These are phyloP conservation scores for Babesia gibsoni DNA, from an alignment of 169 alveolate genomes.

Conservation along the genomic window DNA sequence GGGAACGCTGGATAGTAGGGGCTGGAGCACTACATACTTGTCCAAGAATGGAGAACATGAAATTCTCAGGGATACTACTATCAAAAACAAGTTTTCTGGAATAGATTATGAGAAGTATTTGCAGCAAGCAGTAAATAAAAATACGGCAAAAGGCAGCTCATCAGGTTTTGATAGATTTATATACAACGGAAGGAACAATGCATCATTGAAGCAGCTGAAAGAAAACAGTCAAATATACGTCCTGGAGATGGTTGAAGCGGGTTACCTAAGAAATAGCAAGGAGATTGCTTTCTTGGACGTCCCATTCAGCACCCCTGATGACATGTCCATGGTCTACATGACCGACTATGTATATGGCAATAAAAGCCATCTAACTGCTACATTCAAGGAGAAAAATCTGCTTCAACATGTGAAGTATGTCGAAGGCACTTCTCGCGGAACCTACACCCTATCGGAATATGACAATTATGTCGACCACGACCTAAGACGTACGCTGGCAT, in stretches of 20 bases:
- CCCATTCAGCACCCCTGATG: not conserved
- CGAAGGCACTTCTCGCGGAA: not conserved
- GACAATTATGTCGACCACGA: not conserved
- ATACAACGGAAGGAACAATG: conserved; percentile 4
- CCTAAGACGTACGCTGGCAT: not conserved
- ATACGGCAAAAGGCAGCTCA: no score
- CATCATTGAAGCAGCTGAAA: conserved; percentile 16
- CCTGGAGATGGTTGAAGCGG: conserved; percentile 12
- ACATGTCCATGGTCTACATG: conserved; percentile 1
- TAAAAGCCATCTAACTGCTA: not conserved
- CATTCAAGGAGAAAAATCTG: not conserved
- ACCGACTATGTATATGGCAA: not conserved
- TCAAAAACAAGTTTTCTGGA: not conserved
- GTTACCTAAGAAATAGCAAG: not conserved
- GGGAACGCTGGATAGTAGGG: not conserved
- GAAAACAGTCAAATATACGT: not conserved
- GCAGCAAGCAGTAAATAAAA: no score
- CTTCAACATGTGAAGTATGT: conserved; percentile 1
- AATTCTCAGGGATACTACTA: not conserved
- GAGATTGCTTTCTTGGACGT: not conserved
- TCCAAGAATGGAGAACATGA: not conserved
- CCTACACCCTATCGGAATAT: not conserved
- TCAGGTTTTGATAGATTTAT: no score
- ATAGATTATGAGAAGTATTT: no score
- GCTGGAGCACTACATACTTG: conserved; percentile 12